These are phyloP conservation scores for Colletotrichum kahawae DNA, from an alignment of 2,329 filamentous ascomycete genomes.

Conservation along the genomic window DNA sequence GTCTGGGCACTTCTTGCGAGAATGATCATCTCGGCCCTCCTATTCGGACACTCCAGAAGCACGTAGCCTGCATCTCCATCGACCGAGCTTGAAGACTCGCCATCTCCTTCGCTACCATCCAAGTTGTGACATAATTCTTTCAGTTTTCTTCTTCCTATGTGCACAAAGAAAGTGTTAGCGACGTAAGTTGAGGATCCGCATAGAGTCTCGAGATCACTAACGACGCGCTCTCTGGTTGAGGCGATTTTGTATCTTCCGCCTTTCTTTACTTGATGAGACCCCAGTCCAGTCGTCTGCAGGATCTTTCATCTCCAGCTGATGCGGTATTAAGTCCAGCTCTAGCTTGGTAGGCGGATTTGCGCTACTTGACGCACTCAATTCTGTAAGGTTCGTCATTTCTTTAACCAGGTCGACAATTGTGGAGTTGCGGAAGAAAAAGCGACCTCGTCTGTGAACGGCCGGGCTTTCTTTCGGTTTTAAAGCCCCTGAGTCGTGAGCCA, in stretches of 20 bases:
- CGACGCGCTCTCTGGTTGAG: conserved; percentile 10
- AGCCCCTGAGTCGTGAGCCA: background rate
- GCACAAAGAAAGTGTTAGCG: background rate
- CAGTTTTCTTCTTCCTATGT: background rate
- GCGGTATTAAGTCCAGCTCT: background rate
- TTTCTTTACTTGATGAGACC: conserved; percentile 1
- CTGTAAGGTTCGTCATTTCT: background rate
- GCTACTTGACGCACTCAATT: background rate
- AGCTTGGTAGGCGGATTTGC: background rate
- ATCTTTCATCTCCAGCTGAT: background rate
- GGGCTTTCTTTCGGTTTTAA: background rate
- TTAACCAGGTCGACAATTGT: background rate
- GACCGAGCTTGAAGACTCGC: background rate
- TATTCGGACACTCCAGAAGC: background rate
- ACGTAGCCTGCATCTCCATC: background rate
- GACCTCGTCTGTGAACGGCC: background rate
- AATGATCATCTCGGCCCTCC: background rate
- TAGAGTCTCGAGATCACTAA: background rate
- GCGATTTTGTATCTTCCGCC: conserved; percentile 13
- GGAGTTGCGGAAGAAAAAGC: background rate
- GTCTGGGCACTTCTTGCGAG: background rate
- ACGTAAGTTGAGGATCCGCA: background rate
- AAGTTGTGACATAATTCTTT: background rate
- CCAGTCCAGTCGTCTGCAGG: conserved; percentile 2
- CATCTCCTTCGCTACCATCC: background rate